A percentile compares a stretch with the other conserved stretches of the same genome.
These are phyloP conservation scores for Ustilago tritici DNA, from an alignment of 1,284 basidiomycete species.

Conservation along the genomic window DNA sequence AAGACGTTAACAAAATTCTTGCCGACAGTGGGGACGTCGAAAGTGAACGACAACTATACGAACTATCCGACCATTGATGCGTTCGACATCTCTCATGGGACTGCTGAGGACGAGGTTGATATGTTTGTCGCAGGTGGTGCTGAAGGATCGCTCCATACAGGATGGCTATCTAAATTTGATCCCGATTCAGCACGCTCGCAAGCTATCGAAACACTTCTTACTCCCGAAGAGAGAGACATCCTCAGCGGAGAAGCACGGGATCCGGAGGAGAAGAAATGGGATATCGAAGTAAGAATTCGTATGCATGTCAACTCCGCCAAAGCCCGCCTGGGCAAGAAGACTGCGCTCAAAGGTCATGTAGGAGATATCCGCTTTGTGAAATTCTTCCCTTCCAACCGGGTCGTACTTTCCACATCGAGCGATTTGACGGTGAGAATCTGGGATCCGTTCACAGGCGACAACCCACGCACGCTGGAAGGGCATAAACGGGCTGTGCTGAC, in stretches of 20 bases:
- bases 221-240: conserved; percentile 22
- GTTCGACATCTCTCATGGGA: conserved; percentile 42
- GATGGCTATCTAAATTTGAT: conserved; percentile 17
- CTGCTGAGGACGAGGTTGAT: conserved; percentile 29
- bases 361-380: conserved; percentile 57
- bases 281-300: conserved; percentile 38
- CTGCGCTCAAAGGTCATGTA: conserved; percentile 54
- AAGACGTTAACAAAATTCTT: conserved; percentile 22
- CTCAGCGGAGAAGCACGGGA: conserved; percentile 22
- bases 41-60: conserved; percentile 52
- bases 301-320: conserved; percentile 28
- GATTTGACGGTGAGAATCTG: conserved; percentile 77
- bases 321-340: conserved; percentile 23
- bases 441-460: conserved; percentile 71
- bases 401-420: conserved; percentile 75
- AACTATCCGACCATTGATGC: conserved; percentile 51
- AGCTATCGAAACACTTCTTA: conserved; percentile 24
- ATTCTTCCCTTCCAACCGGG: conserved; percentile 65
- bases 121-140: conserved; percentile 52
- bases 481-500: conserved; percentile 76
- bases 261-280: conserved; percentile 34
- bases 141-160: conserved; percentile 49
- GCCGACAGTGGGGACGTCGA: conserved; percentile 28
- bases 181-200: conserved; percentile 4
- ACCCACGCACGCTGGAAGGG: conserved; percentile 77